Conservation (phyloP, 306 rosid genomes). For the Quercus dentata region DNA sequence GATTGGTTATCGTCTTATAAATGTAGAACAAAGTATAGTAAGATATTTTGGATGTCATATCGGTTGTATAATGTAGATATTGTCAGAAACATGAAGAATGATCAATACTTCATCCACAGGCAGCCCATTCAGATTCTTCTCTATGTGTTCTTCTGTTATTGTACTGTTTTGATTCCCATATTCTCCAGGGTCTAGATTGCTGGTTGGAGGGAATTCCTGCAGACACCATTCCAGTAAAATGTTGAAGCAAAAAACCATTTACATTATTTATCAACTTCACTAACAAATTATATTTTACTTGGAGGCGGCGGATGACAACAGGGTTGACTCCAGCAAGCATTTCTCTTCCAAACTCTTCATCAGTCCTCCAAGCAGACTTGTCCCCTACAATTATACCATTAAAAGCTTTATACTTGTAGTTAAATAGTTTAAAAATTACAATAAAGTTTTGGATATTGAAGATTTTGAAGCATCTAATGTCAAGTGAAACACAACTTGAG, state of each 20-base stretch:
- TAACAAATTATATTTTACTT: conserved; percentile 32
- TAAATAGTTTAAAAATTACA: background rate
- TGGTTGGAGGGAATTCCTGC: conserved; percentile 83
- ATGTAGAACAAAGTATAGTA: background rate
- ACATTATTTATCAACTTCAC: background rate
- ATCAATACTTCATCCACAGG: conserved; percentile 51
- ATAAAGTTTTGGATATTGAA: background rate
- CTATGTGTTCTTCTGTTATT: conserved; percentile 53
- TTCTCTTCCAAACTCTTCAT: conserved; percentile 85
- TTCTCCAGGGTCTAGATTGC: conserved; percentile 57
- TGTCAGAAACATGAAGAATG: background rate
- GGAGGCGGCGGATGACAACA: conserved; percentile 66
- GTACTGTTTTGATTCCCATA: conserved; percentile 80
- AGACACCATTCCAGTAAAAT: conserved; percentile 3
- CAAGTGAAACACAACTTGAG: background rate
- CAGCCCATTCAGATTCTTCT: conserved; percentile 51
- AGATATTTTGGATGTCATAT: background rate
- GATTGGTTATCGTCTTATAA: background rate
- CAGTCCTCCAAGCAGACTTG: conserved; percentile 88
- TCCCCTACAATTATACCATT: conserved; percentile 34
- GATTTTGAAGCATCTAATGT: background rate
- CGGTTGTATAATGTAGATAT: background rate
- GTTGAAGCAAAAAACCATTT: background rate
- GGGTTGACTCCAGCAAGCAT: conserved; percentile 98
- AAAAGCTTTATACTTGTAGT: background rate